phyloP scores from a whole-genome alignment of 2,329 filamentous ascomycete species.

The Colletotrichum tabaci region DNA sequence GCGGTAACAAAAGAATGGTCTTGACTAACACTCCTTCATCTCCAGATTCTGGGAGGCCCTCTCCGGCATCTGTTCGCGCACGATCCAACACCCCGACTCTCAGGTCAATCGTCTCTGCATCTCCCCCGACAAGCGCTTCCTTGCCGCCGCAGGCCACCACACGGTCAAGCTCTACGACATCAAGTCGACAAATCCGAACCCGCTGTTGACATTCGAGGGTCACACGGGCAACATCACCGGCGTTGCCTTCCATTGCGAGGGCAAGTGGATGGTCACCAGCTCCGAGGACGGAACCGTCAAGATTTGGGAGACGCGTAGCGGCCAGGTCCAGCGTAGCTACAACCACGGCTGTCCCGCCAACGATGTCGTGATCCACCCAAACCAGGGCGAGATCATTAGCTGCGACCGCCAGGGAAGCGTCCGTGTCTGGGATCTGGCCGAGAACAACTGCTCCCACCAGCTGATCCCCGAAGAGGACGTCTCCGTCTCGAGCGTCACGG shows the following conservation, averaged over 20 bases:
- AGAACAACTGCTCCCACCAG: slow-evolving; percentile 97
- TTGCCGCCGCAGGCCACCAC: slow-evolving; percentile 84
- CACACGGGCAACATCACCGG: slow-evolving; percentile 97
- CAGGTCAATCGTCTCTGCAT: slow-evolving; percentile 99
- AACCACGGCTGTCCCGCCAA: slow-evolving; percentile 91
- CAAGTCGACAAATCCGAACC: slow-evolving; percentile 96
- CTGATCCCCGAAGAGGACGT: slow-evolving; percentile 97
- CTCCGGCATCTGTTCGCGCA: slow-evolving; percentile 97
- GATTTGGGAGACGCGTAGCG: slow-evolving; percentile 94
- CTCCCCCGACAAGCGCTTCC: slow-evolving; percentile 96
- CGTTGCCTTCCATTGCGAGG: slow-evolving; percentile 97
- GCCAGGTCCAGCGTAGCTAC: slow-evolving; percentile 92
- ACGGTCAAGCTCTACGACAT: slow-evolving; percentile 99
- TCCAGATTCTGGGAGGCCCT: slow-evolving; percentile 96
- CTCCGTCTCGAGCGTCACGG: slow-evolving; percentile 92
- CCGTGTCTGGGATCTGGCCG: slow-evolving; percentile 94
- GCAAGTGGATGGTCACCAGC: slow-evolving; percentile 99
- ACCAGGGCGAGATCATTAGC: slow-evolving; percentile 97
- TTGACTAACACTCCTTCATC: slow-evolving; percentile 39
- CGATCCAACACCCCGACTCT: slow-evolving; percentile 97
- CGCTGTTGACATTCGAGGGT: slow-evolving; percentile 93
- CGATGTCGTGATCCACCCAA: slow-evolving; percentile 99
- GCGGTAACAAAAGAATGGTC: background rate
- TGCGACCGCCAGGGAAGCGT: slow-evolving; percentile 95
- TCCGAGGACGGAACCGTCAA: slow-evolving; percentile 97